Conservation (phyloP, 768 basidiomycete species). For the Tulasnella sp. region DNA sequence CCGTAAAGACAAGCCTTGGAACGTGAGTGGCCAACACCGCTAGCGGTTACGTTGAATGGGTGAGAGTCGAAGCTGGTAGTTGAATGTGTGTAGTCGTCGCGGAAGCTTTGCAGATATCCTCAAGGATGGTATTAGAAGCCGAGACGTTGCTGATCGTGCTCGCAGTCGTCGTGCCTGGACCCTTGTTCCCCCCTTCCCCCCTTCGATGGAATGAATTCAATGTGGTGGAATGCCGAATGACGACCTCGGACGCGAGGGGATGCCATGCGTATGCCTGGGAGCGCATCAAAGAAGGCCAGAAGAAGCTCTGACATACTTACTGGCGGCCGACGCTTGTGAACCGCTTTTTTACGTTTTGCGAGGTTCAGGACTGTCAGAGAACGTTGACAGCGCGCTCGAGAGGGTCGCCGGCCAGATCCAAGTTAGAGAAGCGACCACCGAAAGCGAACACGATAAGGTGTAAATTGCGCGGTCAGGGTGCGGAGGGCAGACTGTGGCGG, state of each 20-base stretch:
- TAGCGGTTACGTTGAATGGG: neutral
- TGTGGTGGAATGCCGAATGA: neutral
- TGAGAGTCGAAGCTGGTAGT: neutral
- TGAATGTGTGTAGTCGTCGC: neutral
- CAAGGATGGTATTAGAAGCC: neutral
- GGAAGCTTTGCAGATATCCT: neutral
- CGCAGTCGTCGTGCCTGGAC: neutral
- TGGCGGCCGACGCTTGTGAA: neutral
- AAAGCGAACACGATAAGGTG: neutral
- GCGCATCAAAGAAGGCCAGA: neutral
- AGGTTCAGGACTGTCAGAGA: neutral
- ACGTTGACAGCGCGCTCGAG: neutral
- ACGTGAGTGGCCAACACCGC: neutral
- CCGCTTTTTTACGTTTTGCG: neutral
- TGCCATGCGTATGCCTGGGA: slow-evolving; percentile 10
- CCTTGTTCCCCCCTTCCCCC: neutral
- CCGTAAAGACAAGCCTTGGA: neutral
- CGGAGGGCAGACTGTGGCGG: neutral
- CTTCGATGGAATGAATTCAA: neutral
- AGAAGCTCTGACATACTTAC: neutral
- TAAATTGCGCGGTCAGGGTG: slow-evolving; percentile 7
- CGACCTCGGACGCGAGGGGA: neutral
- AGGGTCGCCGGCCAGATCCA: neutral
- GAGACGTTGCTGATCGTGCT: neutral
- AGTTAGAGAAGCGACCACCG: neutral